Conservation (phyloP, 2,329 filamentous ascomycete genomes). For the Alternaria sp. region DNA sequence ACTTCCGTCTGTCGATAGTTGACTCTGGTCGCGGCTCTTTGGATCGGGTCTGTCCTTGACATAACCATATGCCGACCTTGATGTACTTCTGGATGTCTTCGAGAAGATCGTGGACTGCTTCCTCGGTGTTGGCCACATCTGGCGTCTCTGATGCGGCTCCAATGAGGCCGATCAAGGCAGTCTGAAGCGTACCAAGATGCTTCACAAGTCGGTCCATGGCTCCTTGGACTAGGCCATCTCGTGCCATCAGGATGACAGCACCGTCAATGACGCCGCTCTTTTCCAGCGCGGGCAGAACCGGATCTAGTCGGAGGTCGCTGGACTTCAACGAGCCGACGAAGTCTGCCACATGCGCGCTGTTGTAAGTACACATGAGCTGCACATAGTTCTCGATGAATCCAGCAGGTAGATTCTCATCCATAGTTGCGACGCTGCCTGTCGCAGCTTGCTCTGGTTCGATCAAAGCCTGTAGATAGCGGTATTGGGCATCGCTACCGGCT, state of each 20-base stretch:
- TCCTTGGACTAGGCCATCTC: slow-evolving; percentile 80
- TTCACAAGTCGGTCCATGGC: slow-evolving; percentile 86
- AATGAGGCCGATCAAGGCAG: slow-evolving; percentile 76
- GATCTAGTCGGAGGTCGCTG: slow-evolving; percentile 78
- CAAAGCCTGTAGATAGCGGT: slow-evolving; percentile 76
- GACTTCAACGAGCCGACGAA: slow-evolving; percentile 80
- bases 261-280: slow-evolving; percentile 89
- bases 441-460: slow-evolving; percentile 65
- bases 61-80: slow-evolving; percentile 94
- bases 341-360: slow-evolving; percentile 80
- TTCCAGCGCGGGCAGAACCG: slow-evolving; percentile 86
- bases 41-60: slow-evolving; percentile 80
- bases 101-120: slow-evolving; percentile 75
- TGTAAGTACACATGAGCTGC: slow-evolving; percentile 86
- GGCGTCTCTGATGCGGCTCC: slow-evolving; percentile 64
- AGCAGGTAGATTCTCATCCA: slow-evolving; percentile 49
- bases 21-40: slow-evolving; percentile 42
- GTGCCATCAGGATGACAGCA: slow-evolving; percentile 86
- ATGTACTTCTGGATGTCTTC: slow-evolving; percentile 85
- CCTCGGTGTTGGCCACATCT: slow-evolving; percentile 64
- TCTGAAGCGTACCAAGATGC: slow-evolving; percentile 81
- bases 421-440: not conserved
- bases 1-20: slow-evolving; percentile 50
- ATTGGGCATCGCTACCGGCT: slow-evolving; percentile 70
- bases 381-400: slow-evolving; percentile 84